Conservation (phyloP, 257 asterid genomes). For the Fraxinus pennsylvanica region DNA sequence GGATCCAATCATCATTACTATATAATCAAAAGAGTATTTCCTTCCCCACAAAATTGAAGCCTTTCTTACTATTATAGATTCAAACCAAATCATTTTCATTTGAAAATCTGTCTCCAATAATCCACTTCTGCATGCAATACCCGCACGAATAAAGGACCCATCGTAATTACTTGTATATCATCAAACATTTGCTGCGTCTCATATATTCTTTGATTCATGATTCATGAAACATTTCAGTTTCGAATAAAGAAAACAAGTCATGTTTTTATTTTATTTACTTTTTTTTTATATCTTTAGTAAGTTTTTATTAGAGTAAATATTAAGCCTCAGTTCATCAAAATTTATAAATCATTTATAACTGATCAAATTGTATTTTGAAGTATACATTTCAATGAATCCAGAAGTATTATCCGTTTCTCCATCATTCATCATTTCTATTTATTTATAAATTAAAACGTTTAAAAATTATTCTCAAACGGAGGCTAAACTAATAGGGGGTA, state of each 20-base stretch:
- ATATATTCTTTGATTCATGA: background rate
- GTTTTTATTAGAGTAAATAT: background rate
- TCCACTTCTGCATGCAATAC: conserved; percentile 5
- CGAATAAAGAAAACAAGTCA: background rate
- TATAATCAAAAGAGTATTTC: background rate
- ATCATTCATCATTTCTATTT: no score
- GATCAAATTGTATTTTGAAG: no score
- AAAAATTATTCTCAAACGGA: no score
- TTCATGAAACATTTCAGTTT: background rate
- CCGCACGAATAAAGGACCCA: conserved; percentile 2
- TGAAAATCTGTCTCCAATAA: conserved; percentile 7
- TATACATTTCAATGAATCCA: no score
- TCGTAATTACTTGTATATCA: background rate
- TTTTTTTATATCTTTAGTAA: background rate
- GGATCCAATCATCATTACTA: background rate
- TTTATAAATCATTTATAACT: no score
- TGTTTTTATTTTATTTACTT: background rate
- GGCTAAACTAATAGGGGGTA: no score
- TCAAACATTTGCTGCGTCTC: background rate
- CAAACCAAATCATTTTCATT: background rate
- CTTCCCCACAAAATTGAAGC: background rate
- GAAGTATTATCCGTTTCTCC: no score
- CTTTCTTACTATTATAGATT: background rate
- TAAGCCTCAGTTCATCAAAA: background rate
- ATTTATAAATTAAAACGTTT: no score